Conservation (phyloP, 2,329 filamentous ascomycete genomes). For the Exophiala alcalophila region DNA sequence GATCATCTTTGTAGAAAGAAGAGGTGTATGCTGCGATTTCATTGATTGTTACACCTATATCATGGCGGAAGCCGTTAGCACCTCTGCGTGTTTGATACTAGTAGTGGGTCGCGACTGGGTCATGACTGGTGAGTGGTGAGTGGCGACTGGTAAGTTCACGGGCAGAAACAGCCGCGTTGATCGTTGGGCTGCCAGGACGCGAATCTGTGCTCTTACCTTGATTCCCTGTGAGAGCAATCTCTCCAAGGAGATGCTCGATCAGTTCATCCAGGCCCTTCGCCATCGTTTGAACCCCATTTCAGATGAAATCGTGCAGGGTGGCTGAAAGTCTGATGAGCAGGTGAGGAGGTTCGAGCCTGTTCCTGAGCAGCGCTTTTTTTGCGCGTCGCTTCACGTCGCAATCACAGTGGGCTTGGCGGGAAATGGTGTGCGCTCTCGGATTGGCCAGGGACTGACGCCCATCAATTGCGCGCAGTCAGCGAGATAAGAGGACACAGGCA, state of each 20-base stretch:
- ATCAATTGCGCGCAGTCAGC: too few species aligned
- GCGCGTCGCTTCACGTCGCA: neutral
- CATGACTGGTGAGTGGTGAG: too few species aligned
- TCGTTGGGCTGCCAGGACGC: neutral
- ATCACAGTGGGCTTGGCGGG: conserved; percentile 6
- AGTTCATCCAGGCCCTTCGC: conserved; percentile 54
- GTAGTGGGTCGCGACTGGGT: too few species aligned
- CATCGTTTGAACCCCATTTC: conserved; percentile 38
- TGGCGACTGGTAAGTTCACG: too few species aligned
- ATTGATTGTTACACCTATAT: conserved; percentile 19
- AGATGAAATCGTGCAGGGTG: neutral
- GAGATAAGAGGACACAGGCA: too few species aligned
- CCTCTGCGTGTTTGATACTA: too few species aligned
- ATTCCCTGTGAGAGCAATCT: conserved; percentile 58
- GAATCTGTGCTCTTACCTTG: conserved; percentile 49
- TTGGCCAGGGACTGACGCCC: neutral
- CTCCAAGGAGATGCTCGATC: conserved; percentile 56
- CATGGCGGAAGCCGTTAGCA: too few species aligned
- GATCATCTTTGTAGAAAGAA: conserved; percentile 39
- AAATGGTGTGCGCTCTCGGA: neutral
- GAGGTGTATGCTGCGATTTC: conserved; percentile 38
- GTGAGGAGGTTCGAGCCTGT: conserved; percentile 12
- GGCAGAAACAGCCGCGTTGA: neutral
- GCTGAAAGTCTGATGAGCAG: neutral
- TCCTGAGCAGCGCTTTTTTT: conserved; percentile 6